A percentile compares a stretch with the other conserved stretches of the same genome.
phyloP scores from a whole-genome alignment of 1,284 basidiomycete genomes.

The Trichosporon coremiiforme region DNA sequence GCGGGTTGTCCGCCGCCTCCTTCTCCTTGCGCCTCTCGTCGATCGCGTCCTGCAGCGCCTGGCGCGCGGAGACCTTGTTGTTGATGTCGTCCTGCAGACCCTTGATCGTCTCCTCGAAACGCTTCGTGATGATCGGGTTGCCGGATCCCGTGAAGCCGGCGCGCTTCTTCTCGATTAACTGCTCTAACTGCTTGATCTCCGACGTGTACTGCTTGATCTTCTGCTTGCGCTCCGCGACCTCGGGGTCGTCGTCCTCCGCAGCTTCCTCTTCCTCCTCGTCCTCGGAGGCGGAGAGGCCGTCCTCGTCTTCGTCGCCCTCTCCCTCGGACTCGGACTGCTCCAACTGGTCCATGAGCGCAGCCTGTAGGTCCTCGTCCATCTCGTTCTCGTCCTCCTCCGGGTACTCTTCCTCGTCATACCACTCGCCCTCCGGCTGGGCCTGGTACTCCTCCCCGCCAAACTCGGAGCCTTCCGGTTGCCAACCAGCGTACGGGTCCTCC shows the following conservation, averaged over 20 bases:
- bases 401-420: slow-evolving; percentile 43
- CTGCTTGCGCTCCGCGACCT: slow-evolving; percentile 59
- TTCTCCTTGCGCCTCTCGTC: slow-evolving; percentile 30
- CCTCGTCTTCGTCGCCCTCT: slow-evolving; percentile 39
- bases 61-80: slow-evolving; percentile 69
- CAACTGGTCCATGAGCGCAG: slow-evolving; percentile 45
- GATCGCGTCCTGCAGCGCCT: slow-evolving; percentile 58
- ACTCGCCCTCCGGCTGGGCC: slow-evolving; percentile 45
- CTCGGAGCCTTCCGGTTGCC: slow-evolving; percentile 61
- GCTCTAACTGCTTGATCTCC: slow-evolving; percentile 86
- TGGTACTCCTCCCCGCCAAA: slow-evolving; percentile 59
- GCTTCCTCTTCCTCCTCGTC: slow-evolving; percentile 72
- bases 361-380: slow-evolving; percentile 46
- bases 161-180: slow-evolving; percentile 78
- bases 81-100: slow-evolving; percentile 84
- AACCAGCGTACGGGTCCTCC: slow-evolving; percentile 48
- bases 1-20: slow-evolving; percentile 25
- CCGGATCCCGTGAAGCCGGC: slow-evolving; percentile 77
- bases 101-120: slow-evolving; percentile 88
- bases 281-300: slow-evolving; percentile 61
- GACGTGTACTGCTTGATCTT: slow-evolving; percentile 78
- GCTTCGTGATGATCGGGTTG: slow-evolving; percentile 88
- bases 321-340: slow-evolving; percentile 39
- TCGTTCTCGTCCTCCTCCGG: slow-evolving; percentile 39
- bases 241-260: slow-evolving; percentile 66